Conservation (phyloP, 106 monocot species). For the Apostasia ramifera region DNA sequence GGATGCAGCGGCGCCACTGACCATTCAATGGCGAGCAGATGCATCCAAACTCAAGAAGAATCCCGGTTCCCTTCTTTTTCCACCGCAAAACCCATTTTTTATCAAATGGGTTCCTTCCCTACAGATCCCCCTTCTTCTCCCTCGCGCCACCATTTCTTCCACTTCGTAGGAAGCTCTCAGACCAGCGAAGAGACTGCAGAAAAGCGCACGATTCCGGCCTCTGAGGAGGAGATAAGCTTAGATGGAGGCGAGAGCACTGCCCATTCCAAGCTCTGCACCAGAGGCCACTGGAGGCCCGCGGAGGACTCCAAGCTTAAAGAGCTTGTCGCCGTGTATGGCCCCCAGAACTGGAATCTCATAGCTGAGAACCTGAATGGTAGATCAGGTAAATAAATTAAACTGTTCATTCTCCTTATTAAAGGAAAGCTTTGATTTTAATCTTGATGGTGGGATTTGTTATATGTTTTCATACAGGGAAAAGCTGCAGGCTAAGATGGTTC, state of each 20-base stretch:
- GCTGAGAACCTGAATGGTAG: constrained; percentile 20
- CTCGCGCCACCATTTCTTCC: not conserved
- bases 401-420: no score
- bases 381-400: constrained; percentile 8
- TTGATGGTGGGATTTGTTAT: no score
- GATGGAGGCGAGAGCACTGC: constrained; percentile 3
- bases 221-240: constrained; percentile 3
- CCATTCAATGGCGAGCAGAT: not conserved
- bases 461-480: constrained; percentile 5
- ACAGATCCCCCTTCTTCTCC: constrained; percentile 1
- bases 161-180: not conserved
- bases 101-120: constrained; percentile 9
- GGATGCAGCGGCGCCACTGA: not conserved
- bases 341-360: constrained; percentile 27
- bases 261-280: not conserved
- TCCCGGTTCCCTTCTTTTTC: not conserved
- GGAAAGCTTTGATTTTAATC: no score
- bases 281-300: constrained; percentile 13
- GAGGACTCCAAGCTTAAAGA: constrained; percentile 21
- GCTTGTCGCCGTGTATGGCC: constrained; percentile 14
- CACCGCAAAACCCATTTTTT: not conserved
- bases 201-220: not conserved
- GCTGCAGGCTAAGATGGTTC: constrained; percentile 21
- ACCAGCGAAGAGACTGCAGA: not conserved
- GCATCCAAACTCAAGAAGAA: not conserved